Percentiles rank a stretch among this genome's conserved stretches.
Conservation (phyloP, 176 grass and related monocot genomes). For the Zea mays region DNA sequence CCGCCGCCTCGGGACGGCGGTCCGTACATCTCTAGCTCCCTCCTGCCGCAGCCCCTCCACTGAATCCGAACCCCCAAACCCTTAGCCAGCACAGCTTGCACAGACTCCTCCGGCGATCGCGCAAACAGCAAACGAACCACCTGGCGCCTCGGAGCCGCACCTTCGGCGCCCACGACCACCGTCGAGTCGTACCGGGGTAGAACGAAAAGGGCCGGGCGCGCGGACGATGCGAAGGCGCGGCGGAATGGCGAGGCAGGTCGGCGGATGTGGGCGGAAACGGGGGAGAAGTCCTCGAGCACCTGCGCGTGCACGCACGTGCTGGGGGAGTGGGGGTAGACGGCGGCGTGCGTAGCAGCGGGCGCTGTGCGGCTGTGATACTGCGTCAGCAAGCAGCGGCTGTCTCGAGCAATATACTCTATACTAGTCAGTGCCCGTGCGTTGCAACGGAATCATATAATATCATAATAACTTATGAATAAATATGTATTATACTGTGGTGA, state of each 20-base stretch:
- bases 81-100: neutral
- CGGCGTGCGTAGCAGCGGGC: conserved; percentile 40
- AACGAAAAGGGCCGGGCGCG: neutral
- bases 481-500: no score
- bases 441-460: no score
- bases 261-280: neutral
- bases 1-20: conserved; percentile 49
- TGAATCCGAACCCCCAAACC: neutral
- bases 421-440: no score
- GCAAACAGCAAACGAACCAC: neutral
- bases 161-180: neutral
- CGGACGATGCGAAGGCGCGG: neutral
- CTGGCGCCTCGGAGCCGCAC: neutral
- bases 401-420: no score
- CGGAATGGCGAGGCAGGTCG: conserved; percentile 16
- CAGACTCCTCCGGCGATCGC: neutral
- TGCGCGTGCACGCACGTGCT: neutral
- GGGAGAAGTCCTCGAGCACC: conserved; percentile 13
- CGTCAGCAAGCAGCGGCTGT: conserved; percentile 3
- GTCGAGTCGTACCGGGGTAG: neutral
- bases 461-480: no score
- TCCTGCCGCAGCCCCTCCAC: neutral
- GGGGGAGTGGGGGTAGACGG: neutral
- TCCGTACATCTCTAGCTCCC: conserved; percentile 57
- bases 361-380: neutral